phyloP scores from a whole-genome alignment of 306 rosid species.

The Fagus crenata region DNA sequence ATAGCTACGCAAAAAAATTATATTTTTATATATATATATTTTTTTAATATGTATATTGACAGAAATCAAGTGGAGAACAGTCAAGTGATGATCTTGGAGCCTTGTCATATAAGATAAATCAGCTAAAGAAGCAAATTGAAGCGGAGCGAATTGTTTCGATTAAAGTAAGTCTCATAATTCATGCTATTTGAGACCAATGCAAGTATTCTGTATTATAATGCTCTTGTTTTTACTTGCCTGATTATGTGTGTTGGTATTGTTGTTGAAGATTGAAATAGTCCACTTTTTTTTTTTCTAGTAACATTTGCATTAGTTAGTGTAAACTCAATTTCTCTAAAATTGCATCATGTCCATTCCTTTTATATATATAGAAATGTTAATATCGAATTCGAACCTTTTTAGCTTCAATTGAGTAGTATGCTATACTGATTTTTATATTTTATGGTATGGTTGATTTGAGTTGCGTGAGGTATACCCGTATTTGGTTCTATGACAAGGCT shows the following conservation, averaged over 20 bases:
- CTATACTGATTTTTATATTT: not conserved
- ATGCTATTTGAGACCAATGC: not conserved
- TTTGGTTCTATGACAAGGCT: not conserved
- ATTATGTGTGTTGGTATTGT: not conserved
- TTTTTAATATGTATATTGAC: conserved; percentile 28
- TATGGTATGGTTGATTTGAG: not conserved
- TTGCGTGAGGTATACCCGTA: not conserved
- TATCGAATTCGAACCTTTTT: not conserved
- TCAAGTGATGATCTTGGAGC: conserved; percentile 40
- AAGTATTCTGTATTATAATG: not conserved
- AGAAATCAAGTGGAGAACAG: conserved; percentile 47
- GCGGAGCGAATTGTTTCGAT: conserved; percentile 58
- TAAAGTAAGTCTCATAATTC: conserved; percentile 42
- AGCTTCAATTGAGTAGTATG: not conserved
- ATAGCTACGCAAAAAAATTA: not conserved
- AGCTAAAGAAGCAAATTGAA: conserved; percentile 73
- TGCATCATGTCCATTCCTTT: not conserved
- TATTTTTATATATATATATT: not conserved
- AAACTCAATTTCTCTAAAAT: not conserved
- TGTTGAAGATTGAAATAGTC: not conserved
- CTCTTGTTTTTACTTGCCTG: conserved; percentile 7
- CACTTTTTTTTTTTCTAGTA: not conserved
- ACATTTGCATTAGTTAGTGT: not conserved
- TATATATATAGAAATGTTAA: not conserved
- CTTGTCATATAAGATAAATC: conserved; percentile 65